These are phyloP conservation scores for Rhizopus arrhizus DNA, from an alignment of 371 early-diverging fungal species.

Conservation along the genomic window DNA sequence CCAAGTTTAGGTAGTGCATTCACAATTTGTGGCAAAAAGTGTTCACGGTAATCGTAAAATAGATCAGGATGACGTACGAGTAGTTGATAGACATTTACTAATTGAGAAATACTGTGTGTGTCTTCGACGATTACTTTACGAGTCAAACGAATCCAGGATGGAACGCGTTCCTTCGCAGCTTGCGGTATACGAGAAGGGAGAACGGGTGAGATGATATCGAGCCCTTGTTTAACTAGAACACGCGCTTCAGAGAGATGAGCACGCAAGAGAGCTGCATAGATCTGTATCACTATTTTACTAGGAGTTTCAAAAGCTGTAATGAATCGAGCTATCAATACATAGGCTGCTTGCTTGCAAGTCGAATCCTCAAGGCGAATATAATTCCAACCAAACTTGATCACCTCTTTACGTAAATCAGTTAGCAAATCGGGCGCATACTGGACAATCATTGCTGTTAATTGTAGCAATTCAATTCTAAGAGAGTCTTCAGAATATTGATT, in stretches of 20 bases:
- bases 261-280: constrained; percentile 85
- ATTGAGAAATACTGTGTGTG: constrained; percentile 83
- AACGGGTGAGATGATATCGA: constrained; percentile 90
- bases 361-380: constrained; percentile 89
- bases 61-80: constrained; percentile 87
- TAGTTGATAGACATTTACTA: constrained; percentile 87
- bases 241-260: constrained; percentile 87
- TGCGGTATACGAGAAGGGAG: constrained; percentile 78
- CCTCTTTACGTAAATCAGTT: constrained; percentile 84
- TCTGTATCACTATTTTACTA: constrained; percentile 86
- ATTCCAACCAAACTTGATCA: constrained; percentile 95
- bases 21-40: constrained; percentile 89
- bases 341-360: constrained; percentile 93
- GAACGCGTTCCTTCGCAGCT: constrained; percentile 57
- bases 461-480: constrained; percentile 86
- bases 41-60: constrained; percentile 86
- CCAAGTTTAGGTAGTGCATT: constrained; percentile 85
- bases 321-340: constrained; percentile 88
- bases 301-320: constrained; percentile 93
- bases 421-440: constrained; percentile 79
- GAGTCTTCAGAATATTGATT: constrained; percentile 68
- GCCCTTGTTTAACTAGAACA: constrained; percentile 86
- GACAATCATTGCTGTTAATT: constrained; percentile 87
- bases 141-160: constrained; percentile 88
- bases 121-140: constrained; percentile 90